Conservation (phyloP, 129 eudicot species). For the Heracleum sosnowskyi region DNA sequence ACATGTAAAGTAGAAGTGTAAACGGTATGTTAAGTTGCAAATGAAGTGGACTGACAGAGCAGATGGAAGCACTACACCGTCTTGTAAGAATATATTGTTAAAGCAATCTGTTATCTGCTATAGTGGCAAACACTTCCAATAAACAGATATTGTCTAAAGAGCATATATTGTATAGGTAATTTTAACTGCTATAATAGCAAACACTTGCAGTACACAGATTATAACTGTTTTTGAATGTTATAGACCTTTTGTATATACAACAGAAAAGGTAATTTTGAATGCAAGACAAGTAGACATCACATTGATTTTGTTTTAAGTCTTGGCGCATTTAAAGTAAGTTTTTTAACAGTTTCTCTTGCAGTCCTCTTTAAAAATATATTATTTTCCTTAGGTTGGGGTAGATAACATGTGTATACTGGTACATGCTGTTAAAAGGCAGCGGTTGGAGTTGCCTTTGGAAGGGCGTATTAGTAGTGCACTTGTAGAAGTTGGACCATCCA, state of each 20-base stretch:
- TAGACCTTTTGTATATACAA: not conserved
- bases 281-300: not conserved
- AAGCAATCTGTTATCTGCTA: not conserved
- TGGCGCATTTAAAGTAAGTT: not conserved
- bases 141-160: not conserved
- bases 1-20: not conserved
- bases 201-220: not conserved
- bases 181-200: not conserved
- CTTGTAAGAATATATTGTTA: not conserved
- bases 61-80: not conserved
- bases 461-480: slow-evolving; percentile 93
- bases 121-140: not conserved
- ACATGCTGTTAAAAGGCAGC: slow-evolving; percentile 88
- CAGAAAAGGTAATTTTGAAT: not conserved
- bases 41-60: not conserved
- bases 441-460: slow-evolving; percentile 70
- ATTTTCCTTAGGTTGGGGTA: slow-evolving; percentile 74
- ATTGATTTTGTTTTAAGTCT: not conserved
- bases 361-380: not conserved
- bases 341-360: not conserved
- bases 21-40: not conserved
- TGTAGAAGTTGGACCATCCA: slow-evolving; percentile 97
- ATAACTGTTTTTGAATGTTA: not conserved
- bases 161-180: not conserved
- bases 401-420: slow-evolving; percentile 99